Evolutionary conservation across 2,329 filamentous ascomycete species (phyloP), one percentile per base, ranked within the genome.

Genomic region (Trichoderma koningiopsis): DNA sequence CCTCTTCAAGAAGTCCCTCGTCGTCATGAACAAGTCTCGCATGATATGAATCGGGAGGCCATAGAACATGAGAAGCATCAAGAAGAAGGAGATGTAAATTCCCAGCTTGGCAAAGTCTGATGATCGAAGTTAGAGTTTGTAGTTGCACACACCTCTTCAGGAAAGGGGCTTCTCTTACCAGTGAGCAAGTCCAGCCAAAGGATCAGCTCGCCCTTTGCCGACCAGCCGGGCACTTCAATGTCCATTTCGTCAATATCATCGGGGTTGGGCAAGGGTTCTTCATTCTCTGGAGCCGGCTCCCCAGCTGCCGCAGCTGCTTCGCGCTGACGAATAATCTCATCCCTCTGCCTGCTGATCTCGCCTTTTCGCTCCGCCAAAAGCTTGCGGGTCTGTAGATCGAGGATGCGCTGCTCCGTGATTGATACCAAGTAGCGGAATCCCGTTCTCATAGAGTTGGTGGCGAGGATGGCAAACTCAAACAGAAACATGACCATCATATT

Each of bases 401-500:
- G 86, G 63, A 97, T 91, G 59, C 86, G 87, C 58, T 92, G 88
- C 79, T 99, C 96, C 10, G 90, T 83, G 55, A 97, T 80, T 4
- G 91, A 92, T 62, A 98, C 86, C 24, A 87, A 79, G 79, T 99
- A 99, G 70, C 94, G 89, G 67, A 89, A 84, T 2, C 88, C 86
- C 0, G 94, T 97, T 59, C 95, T 94, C 64, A 89, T 84, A 0
- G 95, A 97, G 63, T 90, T 90, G 11, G 96, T 91, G 2, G 89
- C 86, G 70, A 98, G 83, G 55, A 99, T 90, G 47, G 95, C 94
- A 77, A 98, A 98, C 79, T 99, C 96, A 75, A 99, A 99, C 6
- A 96, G 89, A 76, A 99, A 99, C 94, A 99, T 98, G 72, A 99
- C 94, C 94, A 98, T 99, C 92, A 99, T 98, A 70, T 96, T 96